Evolutionary conservation across 176 grass and related monocot species (phyloP).

Genomic region (Oryza australiensis): DNA sequence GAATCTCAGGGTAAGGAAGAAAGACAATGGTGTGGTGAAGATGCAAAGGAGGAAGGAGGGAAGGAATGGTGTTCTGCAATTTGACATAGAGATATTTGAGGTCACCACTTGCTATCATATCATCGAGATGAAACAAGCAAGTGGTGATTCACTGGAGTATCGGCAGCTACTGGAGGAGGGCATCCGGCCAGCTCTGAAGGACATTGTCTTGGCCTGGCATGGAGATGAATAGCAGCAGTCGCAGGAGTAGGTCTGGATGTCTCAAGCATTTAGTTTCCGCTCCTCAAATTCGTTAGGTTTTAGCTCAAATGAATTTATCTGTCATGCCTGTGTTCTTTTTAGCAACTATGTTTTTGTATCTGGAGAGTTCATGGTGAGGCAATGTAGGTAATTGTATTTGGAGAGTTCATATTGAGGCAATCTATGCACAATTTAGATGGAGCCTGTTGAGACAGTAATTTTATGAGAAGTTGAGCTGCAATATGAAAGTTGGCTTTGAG

Average conservation of each 20-base stretch:
- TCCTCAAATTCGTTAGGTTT: background rate
- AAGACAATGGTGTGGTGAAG: slow-evolving; percentile 58
- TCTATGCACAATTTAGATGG: background rate
- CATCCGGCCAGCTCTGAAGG: slow-evolving; percentile 68
- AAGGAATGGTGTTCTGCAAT: slow-evolving; percentile 63
- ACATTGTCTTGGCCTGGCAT: slow-evolving; percentile 77
- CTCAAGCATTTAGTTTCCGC: background rate
- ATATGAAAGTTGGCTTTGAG: slow-evolving; percentile 1
- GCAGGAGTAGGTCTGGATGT: slow-evolving; percentile 37
- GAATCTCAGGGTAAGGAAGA: slow-evolving; percentile 77
- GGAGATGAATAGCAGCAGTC: slow-evolving; percentile 47
- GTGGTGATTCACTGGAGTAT: slow-evolving; percentile 76
- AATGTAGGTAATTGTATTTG: background rate
- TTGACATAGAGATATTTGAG: slow-evolving; percentile 70
- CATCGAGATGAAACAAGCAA: slow-evolving; percentile 77
- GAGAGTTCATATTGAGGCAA: background rate
- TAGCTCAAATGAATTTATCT: slow-evolving; percentile 12
- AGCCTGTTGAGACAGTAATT: background rate
- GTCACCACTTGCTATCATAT: slow-evolving; percentile 56
- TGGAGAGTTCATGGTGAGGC: background rate
- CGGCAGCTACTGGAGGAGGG: slow-evolving; percentile 56
- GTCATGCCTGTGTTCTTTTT: background rate
- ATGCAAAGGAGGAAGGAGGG: slow-evolving; percentile 68
- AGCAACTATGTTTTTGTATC: slow-evolving; percentile 15
- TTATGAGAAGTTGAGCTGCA: background rate